These are phyloP conservation scores for Papiliotrema terrestris DNA, from an alignment of 1,284 basidiomycete species.

Conservation along the genomic window DNA sequence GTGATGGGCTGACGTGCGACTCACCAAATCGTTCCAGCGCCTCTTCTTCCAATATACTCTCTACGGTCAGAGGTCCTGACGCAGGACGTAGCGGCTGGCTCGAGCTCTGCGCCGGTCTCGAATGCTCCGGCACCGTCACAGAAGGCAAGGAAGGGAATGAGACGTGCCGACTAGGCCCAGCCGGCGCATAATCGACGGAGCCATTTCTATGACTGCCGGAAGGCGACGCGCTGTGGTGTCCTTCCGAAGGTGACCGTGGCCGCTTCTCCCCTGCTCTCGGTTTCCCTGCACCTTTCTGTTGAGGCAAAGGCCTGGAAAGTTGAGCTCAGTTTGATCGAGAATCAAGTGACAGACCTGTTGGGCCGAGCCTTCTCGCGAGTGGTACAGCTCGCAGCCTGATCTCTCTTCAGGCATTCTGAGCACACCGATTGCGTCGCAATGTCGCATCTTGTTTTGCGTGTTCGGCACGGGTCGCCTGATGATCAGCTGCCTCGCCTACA, in stretches of 20 bases:
- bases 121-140: too few relatives aligned
- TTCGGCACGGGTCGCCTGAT: slow-evolving; percentile 14
- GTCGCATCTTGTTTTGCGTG: slow-evolving; percentile 15
- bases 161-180: too few relatives aligned
- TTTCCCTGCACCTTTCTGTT: neutral
- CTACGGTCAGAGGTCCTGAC: neutral
- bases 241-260: neutral
- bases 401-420: slow-evolving; percentile 12
- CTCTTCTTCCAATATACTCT: neutral
- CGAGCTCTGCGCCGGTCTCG: too few relatives aligned
- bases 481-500: neutral
- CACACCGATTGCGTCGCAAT: slow-evolving; percentile 12
- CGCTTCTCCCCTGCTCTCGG: neutral
- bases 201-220: neutral
- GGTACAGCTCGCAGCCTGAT: slow-evolving; percentile 4
- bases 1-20: neutral
- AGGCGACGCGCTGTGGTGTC: neutral
- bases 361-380: slow-evolving; percentile 12
- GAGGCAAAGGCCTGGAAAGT: neutral
- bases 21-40: slow-evolving; percentile 5
- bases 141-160: too few relatives aligned
- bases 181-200: too few relatives aligned
- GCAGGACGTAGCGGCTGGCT: neutral
- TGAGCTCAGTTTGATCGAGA: neutral
- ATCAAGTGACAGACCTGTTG: slow-evolving; percentile 3